Conservation (phyloP, 1,139 yeast genomes). For the Zygosaccharomyces sapae region DNA sequence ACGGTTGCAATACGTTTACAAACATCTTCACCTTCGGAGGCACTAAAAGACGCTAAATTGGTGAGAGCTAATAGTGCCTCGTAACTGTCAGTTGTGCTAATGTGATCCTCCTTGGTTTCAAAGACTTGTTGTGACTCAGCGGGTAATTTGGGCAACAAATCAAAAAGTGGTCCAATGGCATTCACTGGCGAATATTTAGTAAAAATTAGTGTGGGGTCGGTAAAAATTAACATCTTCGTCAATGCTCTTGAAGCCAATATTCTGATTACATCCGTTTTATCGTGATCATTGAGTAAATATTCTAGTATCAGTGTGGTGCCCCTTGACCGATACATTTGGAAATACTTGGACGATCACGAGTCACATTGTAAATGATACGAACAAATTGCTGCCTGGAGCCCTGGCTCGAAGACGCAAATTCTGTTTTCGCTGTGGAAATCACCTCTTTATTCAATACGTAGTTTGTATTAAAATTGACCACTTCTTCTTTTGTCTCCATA, state of each 20-base stretch:
- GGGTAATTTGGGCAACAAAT: conserved; percentile 22
- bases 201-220: conserved; percentile 32
- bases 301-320: conserved; percentile 25
- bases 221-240: conserved; percentile 27
- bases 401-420: conserved; percentile 16
- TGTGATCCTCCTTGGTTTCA: conserved; percentile 15
- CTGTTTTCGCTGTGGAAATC: conserved; percentile 21
- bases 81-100: conserved; percentile 37
- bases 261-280: conserved; percentile 16
- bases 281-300: conserved; percentile 21
- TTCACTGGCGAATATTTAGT: conserved; percentile 32
- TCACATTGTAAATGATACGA: conserved; percentile 29
- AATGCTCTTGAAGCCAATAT: conserved; percentile 29
- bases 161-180: conserved; percentile 33
- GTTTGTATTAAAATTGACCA: conserved; percentile 23
- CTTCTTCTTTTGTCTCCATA: conserved; percentile 22
- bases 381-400: conserved; percentile 29
- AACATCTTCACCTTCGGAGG: conserved; percentile 37
- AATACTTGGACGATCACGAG: conserved; percentile 21
- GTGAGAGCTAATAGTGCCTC: conserved; percentile 48
- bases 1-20: conserved; percentile 33
- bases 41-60: conserved; percentile 43
- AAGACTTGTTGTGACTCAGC: conserved; percentile 5
- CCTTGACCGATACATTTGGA: conserved; percentile 31
- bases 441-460: conserved; percentile 24